Percentiles rank a stretch among this genome's conserved stretches.
phyloP scores from a whole-genome alignment of 805 yeast genomes.

The Pichia heedii region DNA sequence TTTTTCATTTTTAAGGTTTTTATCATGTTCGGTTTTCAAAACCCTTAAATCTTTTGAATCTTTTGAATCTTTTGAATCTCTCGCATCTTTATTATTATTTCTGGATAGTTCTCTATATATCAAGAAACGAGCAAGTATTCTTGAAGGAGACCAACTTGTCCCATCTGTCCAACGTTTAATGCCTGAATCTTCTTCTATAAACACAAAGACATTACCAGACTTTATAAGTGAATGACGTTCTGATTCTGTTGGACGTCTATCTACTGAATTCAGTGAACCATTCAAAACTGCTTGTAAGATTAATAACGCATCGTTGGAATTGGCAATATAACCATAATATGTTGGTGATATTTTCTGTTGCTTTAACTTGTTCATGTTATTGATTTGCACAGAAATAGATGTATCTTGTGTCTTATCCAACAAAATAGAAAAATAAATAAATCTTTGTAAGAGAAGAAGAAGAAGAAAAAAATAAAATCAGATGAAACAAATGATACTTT shows the following conservation, averaged over 20 bases:
- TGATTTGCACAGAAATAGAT: too few relatives aligned
- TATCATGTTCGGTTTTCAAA: not conserved
- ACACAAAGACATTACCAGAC: conserved; percentile 78
- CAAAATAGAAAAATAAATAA: too few relatives aligned
- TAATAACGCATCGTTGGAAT: conserved; percentile 75
- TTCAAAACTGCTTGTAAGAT: conserved; percentile 72
- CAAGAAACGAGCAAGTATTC: conserved; percentile 78
- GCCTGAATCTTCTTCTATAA: conserved; percentile 72
- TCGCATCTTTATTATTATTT: conserved; percentile 5
- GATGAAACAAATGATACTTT: too few relatives aligned
- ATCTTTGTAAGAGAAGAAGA: too few relatives aligned
- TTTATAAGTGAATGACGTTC: conserved; percentile 59
- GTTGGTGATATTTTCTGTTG: conserved; percentile 35
- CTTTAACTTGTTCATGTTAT: not conserved
- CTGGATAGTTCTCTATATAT: conserved; percentile 66
- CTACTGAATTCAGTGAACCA: conserved; percentile 49
- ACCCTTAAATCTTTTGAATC: not conserved
- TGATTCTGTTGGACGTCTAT: conserved; percentile 73
- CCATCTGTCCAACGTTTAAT: conserved; percentile 97
- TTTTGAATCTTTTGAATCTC: too few relatives aligned
- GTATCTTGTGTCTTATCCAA: too few relatives aligned
- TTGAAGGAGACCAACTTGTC: conserved; percentile 86
- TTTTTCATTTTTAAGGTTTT: too few relatives aligned
- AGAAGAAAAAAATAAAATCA: too few relatives aligned
- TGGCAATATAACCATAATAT: conserved; percentile 65